Conservation (phyloP, 345 rosid species). For the Trapa bicornis region DNA sequence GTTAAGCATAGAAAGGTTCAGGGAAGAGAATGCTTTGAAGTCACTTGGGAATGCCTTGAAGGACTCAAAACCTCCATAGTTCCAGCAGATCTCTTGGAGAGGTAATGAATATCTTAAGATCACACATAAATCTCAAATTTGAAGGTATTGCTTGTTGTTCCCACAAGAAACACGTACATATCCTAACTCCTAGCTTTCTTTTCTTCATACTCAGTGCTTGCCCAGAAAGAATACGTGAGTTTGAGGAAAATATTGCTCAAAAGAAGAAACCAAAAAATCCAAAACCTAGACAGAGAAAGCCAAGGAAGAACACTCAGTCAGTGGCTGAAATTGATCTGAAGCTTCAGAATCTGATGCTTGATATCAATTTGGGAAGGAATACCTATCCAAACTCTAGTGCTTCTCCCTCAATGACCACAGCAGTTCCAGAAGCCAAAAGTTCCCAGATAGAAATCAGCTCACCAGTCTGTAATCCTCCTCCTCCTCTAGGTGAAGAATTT, state of each 20-base stretch:
- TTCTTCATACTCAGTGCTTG: conserved; percentile 41
- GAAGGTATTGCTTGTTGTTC: not conserved
- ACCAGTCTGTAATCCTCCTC: conserved; percentile 8
- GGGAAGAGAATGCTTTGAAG: conserved; percentile 72
- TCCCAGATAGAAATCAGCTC: conserved; percentile 6
- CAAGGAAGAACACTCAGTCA: conserved; percentile 15
- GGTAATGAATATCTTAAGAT: conserved; percentile 26
- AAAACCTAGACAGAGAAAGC: conserved; percentile 30
- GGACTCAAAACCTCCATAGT: conserved; percentile 59
- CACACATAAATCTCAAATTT: not conserved
- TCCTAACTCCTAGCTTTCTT: conserved; percentile 1
- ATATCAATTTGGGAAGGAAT: conserved; percentile 25
- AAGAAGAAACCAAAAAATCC: conserved; percentile 33
- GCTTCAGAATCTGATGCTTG: conserved; percentile 53
- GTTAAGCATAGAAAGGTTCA: conserved; percentile 55
- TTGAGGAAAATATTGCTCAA: conserved; percentile 42
- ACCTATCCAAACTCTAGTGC: conserved; percentile 6
- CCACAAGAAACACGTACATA: not conserved
- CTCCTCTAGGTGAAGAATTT: conserved; percentile 13
- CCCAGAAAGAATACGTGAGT: conserved; percentile 69
- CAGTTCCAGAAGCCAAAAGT: conserved; percentile 15
- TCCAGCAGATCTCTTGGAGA: conserved; percentile 66
- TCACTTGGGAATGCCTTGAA: conserved; percentile 50
- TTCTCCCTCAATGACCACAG: conserved; percentile 16
- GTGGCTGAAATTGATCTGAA: conserved; percentile 35